phyloP scores from a whole-genome alignment of 257 asterid species.

The Nicotiana obtusifolia region DNA sequence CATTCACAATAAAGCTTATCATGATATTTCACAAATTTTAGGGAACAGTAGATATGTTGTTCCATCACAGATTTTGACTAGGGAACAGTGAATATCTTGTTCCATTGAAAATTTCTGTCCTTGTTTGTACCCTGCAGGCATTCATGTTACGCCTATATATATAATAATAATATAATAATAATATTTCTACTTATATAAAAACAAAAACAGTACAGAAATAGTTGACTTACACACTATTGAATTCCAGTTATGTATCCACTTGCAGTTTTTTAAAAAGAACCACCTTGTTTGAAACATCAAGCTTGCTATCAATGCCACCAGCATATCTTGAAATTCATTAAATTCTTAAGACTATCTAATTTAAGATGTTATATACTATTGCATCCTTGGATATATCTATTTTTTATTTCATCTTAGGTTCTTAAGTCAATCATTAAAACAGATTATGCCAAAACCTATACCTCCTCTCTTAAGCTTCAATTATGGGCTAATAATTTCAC shows the following conservation, averaged over 20 bases:
- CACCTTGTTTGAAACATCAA: neutral
- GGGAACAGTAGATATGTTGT: neutral
- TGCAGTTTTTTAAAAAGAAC: neutral
- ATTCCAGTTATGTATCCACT: neutral
- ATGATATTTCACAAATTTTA: neutral
- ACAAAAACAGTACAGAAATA: neutral
- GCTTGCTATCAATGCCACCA: neutral
- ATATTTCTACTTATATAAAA: neutral
- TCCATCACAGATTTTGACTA: too few relatives aligned
- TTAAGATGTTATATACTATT: neutral
- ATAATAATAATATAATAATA: neutral
- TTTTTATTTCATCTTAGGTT: neutral
- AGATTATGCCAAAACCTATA: neutral
- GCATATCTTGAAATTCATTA: neutral
- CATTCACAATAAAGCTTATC: neutral
- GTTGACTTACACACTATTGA: neutral
- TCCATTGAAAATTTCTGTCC: neutral
- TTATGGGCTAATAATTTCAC: too few relatives aligned
- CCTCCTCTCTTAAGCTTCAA: neutral
- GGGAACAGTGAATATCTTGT: too few relatives aligned
- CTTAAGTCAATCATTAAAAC: neutral
- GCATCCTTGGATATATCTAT: neutral
- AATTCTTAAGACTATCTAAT: neutral
- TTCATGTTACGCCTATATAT: neutral
- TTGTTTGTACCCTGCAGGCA: neutral